phyloP scores from a whole-genome alignment of 352 stramenopile genomes.

The Pythium dissimile region DNA sequence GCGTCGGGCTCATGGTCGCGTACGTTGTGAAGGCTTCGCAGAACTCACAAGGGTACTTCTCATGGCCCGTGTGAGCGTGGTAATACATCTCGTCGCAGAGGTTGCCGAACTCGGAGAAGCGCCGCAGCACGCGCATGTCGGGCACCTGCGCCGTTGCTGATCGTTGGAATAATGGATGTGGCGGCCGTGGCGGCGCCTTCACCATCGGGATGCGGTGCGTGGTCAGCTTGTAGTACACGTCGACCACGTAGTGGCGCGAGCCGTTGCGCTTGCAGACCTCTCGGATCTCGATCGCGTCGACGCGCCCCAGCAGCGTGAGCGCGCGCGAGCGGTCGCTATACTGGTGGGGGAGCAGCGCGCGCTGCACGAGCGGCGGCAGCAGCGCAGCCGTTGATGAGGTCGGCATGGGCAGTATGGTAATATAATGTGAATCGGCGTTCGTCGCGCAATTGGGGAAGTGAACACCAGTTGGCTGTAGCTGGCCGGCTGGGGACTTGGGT shows the following conservation, averaged over 20 bases:
- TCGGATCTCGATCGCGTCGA: conserved; percentile 9
- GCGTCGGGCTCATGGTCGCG: neutral
- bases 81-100: conserved; percentile 20
- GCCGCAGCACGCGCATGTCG: neutral
- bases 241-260: conserved; percentile 12
- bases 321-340: conserved; percentile 14
- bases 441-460: too few species aligned
- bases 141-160: too few species aligned
- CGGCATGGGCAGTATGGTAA: too few species aligned
- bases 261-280: conserved; percentile 5
- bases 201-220: conserved; percentile 1
- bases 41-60: conserved; percentile 2
- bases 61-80: conserved; percentile 13
- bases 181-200: too few species aligned
- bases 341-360: conserved; percentile 7
- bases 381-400: neutral
- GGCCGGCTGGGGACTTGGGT: too few species aligned
- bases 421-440: too few species aligned
- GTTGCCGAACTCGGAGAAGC: conserved; percentile 22
- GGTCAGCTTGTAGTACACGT: conserved; percentile 12
- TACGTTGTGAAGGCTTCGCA: conserved; percentile 1
- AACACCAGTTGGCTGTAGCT: too few species aligned
- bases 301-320: conserved; percentile 12
- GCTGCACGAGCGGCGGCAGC: neutral
- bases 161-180: too few species aligned